A percentile compares a stretch with the other conserved stretches of the same genome.
Conservation (phyloP, 768 basidiomycete species). For the Podaxis pistillaris region DNA sequence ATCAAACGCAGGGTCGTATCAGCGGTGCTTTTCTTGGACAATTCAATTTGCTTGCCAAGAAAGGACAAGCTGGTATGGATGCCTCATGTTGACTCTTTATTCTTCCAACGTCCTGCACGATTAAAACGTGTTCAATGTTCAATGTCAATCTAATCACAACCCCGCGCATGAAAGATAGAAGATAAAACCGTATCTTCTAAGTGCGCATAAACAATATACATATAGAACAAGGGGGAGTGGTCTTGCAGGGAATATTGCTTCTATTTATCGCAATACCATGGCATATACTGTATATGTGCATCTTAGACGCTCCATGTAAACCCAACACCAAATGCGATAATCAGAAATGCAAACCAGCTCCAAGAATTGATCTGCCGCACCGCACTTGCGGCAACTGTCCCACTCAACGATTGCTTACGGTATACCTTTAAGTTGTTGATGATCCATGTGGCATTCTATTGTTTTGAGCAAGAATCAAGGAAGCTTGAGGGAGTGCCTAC, state of each 20-base stretch:
- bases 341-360: neutral
- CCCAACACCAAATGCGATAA: neutral
- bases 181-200: neutral
- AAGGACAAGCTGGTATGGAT: neutral
- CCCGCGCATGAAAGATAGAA: neutral
- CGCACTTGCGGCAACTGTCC: neutral
- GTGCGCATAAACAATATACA: neutral
- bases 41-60: neutral
- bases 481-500: conserved; percentile 37
- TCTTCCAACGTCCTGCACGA: neutral
- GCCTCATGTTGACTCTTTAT: neutral
- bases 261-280: too few species aligned
- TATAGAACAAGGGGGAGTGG: too few species aligned
- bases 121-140: neutral
- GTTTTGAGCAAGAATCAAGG: neutral
- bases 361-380: neutral
- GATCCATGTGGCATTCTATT: conserved; percentile 77
- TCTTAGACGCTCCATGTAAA: neutral
- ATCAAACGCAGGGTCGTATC: neutral
- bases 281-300: too few species aligned
- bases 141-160: neutral
- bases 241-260: too few species aligned
- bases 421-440: conserved; percentile 84
- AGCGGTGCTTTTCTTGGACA: neutral
- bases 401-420: conserved; percentile 40